A percentile compares a stretch with the other conserved stretches of the same genome.
Conservation (phyloP, 192 early-diverging fungal species). For the Rhizoclosmatium globosum region DNA sequence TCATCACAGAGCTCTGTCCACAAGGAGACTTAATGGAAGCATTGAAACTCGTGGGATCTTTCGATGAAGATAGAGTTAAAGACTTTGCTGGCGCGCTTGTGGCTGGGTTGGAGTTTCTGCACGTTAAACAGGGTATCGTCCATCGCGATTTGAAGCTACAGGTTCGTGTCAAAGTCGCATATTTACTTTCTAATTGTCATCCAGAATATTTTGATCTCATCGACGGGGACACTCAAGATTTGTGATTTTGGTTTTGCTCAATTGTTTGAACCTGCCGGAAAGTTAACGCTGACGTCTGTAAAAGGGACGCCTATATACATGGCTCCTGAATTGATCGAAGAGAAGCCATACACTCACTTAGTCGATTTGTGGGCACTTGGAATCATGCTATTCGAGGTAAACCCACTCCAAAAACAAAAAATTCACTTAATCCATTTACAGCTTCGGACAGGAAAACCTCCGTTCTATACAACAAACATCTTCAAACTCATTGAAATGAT, state of each 20-base stretch:
- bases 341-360: slow-evolving; percentile 43
- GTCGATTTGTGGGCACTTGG: slow-evolving; percentile 54
- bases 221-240: slow-evolving; percentile 39
- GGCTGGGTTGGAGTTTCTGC: slow-evolving; percentile 39
- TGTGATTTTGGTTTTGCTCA: slow-evolving; percentile 50
- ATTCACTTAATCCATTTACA: slow-evolving; percentile 2
- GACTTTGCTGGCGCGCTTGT: slow-evolving; percentile 25
- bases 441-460: slow-evolving; percentile 42
- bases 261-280: slow-evolving; percentile 1
- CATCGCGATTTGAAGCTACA: slow-evolving; percentile 47
- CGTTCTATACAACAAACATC: slow-evolving; percentile 52
- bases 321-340: slow-evolving; percentile 50
- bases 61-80: slow-evolving; percentile 29
- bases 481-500: slow-evolving; percentile 54
- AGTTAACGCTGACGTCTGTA: slow-evolving; percentile 39
- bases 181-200: background rate
- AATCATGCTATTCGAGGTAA: slow-evolving; percentile 47
- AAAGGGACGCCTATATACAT: slow-evolving; percentile 56
- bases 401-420: background rate
- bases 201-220: slow-evolving; percentile 46
- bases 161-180: slow-evolving; percentile 1
- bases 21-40: slow-evolving; percentile 40
- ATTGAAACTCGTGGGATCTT: slow-evolving; percentile 30
- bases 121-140: slow-evolving; percentile 28
- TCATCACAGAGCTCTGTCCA: slow-evolving; percentile 44